Percentiles rank a stretch among this genome's conserved stretches.
Conservation (phyloP, 441 rosid species). For the Syzygium malaccense region DNA sequence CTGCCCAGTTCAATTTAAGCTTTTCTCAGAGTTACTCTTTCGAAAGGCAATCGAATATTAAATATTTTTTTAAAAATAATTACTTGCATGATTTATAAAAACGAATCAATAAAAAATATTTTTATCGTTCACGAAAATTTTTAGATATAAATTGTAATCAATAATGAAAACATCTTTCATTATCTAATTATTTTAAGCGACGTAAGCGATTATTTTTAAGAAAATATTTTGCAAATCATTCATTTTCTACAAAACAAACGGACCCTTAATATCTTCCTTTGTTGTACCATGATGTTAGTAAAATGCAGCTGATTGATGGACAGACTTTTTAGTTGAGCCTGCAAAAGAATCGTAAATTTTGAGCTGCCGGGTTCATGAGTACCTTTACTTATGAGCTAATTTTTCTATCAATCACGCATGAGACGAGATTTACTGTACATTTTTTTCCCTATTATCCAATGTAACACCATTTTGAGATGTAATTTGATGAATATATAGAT, state of each 20-base stretch:
- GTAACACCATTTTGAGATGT: not conserved
- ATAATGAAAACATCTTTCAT: too few species aligned
- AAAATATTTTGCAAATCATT: too few species aligned
- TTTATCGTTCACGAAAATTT: too few species aligned
- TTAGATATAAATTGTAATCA: too few species aligned
- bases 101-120: too few species aligned
- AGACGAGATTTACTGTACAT: accelerated
- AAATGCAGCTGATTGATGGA: not conserved
- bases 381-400: not conserved
- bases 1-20: not conserved
- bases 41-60: not conserved
- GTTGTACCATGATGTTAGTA: not conserved
- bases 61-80: too few species aligned
- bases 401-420: accelerated
- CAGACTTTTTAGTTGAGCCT: not conserved
- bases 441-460: accelerated
- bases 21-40: not conserved
- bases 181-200: too few species aligned
- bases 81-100: too few species aligned
- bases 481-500: not conserved
- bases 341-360: not conserved
- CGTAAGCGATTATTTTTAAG: too few species aligned
- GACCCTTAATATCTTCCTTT: not conserved
- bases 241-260: too few species aligned
- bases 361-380: not conserved